Percentiles rank a stretch among this genome's conserved stretches.
Conservation (phyloP, 2,329 filamentous ascomycete species). For the Berkeleyomyces basicola region DNA sequence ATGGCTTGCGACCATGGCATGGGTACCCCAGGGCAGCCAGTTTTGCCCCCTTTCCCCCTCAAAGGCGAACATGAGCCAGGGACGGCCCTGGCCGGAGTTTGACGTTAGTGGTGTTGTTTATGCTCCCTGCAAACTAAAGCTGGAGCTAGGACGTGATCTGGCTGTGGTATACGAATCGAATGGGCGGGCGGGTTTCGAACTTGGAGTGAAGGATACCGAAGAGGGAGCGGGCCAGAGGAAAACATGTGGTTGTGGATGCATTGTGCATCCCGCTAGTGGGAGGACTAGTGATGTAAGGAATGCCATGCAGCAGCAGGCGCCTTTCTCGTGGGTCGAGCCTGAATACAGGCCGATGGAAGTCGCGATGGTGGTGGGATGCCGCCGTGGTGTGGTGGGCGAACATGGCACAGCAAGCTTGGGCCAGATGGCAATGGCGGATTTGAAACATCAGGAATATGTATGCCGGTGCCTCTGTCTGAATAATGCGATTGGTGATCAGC, state of each 20-base stretch:
- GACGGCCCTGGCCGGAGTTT: background rate
- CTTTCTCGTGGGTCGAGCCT: background rate
- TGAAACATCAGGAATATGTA: background rate
- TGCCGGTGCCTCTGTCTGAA: background rate
- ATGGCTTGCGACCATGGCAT: background rate
- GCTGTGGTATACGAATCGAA: background rate
- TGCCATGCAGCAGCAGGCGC: background rate
- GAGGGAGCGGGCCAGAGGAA: background rate
- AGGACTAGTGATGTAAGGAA: background rate
- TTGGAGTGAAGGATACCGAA: background rate
- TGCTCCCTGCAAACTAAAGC: background rate
- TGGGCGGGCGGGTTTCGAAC: background rate
- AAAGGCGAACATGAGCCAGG: background rate
- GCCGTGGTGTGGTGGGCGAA: background rate
- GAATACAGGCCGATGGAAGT: background rate
- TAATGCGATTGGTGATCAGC: background rate
- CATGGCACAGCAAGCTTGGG: background rate
- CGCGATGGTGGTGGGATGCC: background rate
- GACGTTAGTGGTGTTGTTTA: background rate
- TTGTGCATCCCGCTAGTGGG: background rate
- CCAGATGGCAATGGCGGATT: background rate
- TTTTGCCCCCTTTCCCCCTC: background rate
- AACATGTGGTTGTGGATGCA: constrained; percentile 1
- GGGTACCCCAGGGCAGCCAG: background rate
- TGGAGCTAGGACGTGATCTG: background rate